These are phyloP conservation scores for Colletotrichum camelliae DNA, from an alignment of 2,329 filamentous ascomycete species.

Conservation along the genomic window DNA sequence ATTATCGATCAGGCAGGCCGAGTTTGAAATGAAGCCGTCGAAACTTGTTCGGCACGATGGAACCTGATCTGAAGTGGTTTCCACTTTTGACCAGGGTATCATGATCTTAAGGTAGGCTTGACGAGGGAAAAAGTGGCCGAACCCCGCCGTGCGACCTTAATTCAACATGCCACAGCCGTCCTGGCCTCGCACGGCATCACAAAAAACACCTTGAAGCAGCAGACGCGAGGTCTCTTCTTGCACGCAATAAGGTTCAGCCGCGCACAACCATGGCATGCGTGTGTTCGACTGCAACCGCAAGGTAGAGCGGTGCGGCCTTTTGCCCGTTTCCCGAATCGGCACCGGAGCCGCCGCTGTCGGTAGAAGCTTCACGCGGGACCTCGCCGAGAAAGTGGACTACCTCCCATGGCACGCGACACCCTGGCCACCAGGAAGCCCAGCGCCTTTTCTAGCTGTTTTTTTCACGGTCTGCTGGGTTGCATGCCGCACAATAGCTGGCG, in stretches of 20 bases:
- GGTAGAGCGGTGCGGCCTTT: neutral
- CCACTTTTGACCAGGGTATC: slow-evolving; percentile 1
- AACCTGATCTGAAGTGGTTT: neutral
- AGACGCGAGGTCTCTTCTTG: neutral
- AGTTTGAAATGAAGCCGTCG: neutral
- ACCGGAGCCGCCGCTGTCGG: slow-evolving; percentile 1
- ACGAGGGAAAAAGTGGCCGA: neutral
- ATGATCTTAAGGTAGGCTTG: neutral
- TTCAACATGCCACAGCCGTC: neutral
- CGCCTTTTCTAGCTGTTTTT: neutral
- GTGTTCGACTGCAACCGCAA: neutral
- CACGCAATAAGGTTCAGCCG: neutral
- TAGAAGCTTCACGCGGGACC: neutral
- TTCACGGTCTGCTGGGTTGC: neutral
- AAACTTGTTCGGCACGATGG: neutral
- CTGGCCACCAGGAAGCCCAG: neutral
- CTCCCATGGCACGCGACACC: slow-evolving; percentile 1
- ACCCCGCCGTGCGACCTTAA: neutral
- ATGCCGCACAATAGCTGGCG: neutral
- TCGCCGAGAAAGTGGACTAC: slow-evolving; percentile 15
- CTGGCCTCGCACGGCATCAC: neutral
- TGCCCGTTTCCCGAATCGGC: neutral
- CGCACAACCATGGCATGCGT: neutral
- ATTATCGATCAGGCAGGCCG: neutral
- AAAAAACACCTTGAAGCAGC: neutral